Evolutionary conservation across 2,329 filamentous ascomycete species (phyloP), one percentile per base, ranked within the genome.

Genomic region (Cytospora piceicola): DNA sequence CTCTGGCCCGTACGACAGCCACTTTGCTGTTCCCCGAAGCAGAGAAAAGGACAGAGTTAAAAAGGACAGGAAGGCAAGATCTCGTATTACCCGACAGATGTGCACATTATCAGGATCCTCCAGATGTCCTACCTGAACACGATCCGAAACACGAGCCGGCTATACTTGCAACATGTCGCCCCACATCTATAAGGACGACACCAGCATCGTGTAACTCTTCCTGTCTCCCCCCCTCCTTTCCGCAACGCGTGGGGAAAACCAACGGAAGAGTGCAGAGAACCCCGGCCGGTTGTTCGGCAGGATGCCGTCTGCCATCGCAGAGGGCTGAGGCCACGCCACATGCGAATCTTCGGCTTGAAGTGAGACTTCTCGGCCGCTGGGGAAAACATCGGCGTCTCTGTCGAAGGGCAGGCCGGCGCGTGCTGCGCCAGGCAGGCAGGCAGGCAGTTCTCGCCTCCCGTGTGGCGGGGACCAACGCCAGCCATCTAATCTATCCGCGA

Each of bases 111-210:
- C 9, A 24, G 46, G 5, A 49, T 22, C n/a, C 11, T 1, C n/a
- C 42, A n/a, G 5, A 9, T 5, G 5, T 5, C 42, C 42, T 20
- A n/a, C 20, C 60, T 36, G 52, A 51, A 14, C 20, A 51, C 60
- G 36, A 7, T 57, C 36, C 52, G 56, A 63, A 51, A 54, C 55
- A 36, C 30, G 49, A 57, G 61, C 22, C 61, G 32, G 36, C 52
- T 46, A 51, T 27, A 56, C 61, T 36, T 24, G 32, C 36, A 3
- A 3, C 39, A 29, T 30, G 22, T 63, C 42, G 53, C 56, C 46
- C 20, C 22, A 6, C 30, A 57, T 36, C n/a, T 17, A 36, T 14
- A 29, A 36, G 14, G 24, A 57, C 24, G 29, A 51, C 9, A 15
- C 55, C 53, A 57, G 8, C 9, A 12, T 57, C 29, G 53, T 63